Conservation (phyloP, 768 basidiomycete genomes). For the Nevesoporus exiguus region DNA sequence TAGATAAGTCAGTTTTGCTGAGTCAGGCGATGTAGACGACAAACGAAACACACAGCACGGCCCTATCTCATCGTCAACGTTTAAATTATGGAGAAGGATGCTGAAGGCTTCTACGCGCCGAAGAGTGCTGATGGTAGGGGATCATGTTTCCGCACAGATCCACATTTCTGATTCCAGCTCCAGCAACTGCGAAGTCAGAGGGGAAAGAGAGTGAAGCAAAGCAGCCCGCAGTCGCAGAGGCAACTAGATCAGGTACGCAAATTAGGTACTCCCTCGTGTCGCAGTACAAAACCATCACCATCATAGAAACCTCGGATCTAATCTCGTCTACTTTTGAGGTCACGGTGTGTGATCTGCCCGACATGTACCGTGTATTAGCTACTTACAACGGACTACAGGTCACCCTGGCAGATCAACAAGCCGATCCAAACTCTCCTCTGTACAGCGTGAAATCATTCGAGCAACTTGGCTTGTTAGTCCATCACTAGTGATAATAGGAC, state of each 20-base stretch:
- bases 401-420: conserved; percentile 94
- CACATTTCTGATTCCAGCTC: conserved; percentile 7
- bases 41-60: background rate
- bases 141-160: background rate
- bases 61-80: conserved; percentile 8
- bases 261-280: background rate
- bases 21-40: conserved; percentile 15
- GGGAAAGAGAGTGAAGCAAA: conserved; percentile 27
- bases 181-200: conserved; percentile 22
- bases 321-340: conserved; percentile 83
- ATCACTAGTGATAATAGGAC: background rate
- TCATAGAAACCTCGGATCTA: conserved; percentile 49
- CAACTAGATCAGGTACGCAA: conserved; percentile 23
- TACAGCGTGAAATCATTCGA: conserved; percentile 94
- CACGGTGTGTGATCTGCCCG: conserved; percentile 44
- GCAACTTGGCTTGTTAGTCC: conserved; percentile 85
- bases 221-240: conserved; percentile 18
- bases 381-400: conserved; percentile 50
- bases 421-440: conserved; percentile 92
- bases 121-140: conserved; percentile 40
- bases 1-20: conserved; percentile 19
- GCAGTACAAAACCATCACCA: background rate
- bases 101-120: conserved; percentile 74
- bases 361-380: background rate
- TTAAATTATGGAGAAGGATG: conserved; percentile 63